Percentiles rank a stretch among this genome's conserved stretches.
phyloP scores from a whole-genome alignment of 2,329 filamentous ascomycete species.

The Peltaster fructicola region DNA sequence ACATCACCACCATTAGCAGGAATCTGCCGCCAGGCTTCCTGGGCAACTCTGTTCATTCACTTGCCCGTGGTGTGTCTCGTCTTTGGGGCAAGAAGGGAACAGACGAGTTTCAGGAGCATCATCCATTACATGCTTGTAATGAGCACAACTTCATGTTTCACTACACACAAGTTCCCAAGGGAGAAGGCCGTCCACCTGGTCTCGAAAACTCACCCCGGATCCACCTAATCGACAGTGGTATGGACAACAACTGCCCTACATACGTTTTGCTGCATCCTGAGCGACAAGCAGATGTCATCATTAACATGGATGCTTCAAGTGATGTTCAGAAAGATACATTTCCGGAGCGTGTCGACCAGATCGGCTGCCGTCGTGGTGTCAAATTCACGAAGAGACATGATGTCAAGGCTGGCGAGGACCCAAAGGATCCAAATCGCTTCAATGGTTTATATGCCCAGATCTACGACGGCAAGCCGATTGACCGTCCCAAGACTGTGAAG shows the following conservation, averaged over 20 bases:
- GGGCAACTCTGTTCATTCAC: slow-evolving; percentile 13
- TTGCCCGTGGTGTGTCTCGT: slow-evolving; percentile 12
- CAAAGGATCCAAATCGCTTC: slow-evolving; percentile 14
- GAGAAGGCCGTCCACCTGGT: slow-evolving; percentile 11
- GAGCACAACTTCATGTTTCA: slow-evolving; percentile 20
- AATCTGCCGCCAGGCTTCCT: slow-evolving; percentile 16
- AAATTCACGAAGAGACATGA: slow-evolving; percentile 16
- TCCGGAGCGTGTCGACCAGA: slow-evolving; percentile 17
- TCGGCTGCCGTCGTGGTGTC: slow-evolving; percentile 15
- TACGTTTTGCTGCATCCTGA: slow-evolving; percentile 14
- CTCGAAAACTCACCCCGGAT: slow-evolving; percentile 19
- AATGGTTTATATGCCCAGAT: slow-evolving; percentile 16
- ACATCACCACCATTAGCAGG: slow-evolving; percentile 17
- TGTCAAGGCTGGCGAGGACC: slow-evolving; percentile 8
- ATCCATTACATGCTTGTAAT: slow-evolving; percentile 19
- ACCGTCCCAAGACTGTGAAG: slow-evolving; percentile 12
- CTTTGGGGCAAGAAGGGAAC: slow-evolving; percentile 19
- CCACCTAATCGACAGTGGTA: slow-evolving; percentile 19
- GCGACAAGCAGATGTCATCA: slow-evolving; percentile 15
- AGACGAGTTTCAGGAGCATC: slow-evolving; percentile 18
- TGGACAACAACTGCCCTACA: slow-evolving; percentile 21
- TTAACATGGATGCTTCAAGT: slow-evolving; percentile 18
- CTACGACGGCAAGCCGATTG: slow-evolving; percentile 11
- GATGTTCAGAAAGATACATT: slow-evolving; percentile 20
- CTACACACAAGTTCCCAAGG: slow-evolving; percentile 8